Evolutionary conservation across 2,329 filamentous ascomycete species (phyloP), one percentile per base, ranked within the genome.

Genomic region (Trichoderma sp.): DNA sequence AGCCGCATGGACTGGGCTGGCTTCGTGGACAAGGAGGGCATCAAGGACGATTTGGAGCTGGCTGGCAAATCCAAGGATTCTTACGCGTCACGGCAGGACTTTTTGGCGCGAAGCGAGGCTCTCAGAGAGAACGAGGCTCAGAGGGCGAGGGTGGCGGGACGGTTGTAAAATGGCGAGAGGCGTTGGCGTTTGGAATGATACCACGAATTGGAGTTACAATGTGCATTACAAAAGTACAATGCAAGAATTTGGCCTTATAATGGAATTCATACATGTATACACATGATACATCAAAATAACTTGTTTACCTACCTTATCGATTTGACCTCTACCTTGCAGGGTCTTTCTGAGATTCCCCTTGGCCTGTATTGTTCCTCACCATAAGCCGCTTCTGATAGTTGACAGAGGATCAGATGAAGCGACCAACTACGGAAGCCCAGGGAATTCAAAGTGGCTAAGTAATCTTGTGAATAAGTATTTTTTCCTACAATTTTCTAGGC

Each of bases 1-100:
- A 90, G 88, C 74, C 84, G 88, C 64, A 89, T 91, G 86, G 89
- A 91, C 78, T 91, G 89, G 89, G 89, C 89, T 3, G 88, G 89
- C 14, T 91, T 86, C 73, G 89, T 91, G 68, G 89, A 91, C 79
- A 87, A 89, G 77, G 89, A 90, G 77, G 89, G 89, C 10, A 89
- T 91, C 79, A 85, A 89, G 76, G 88, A 91, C 78, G 89, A 91
- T 77, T 81, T 91, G 69, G 85, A 86, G 77, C 81, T 89, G 58
- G 88, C 89, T 28, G 87, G 89, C 69, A 87, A 86, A 79, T 87
- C 86, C 43, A 91, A 91, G 79, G 84, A 85, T 71, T 89, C 87
- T 26, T 91, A 87, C 75, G 83, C 85, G 2, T 84, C 84, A 24
- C 81, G 88, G 59, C 85, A 91, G 77, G 88, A 89, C 70, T 91